Conservation (phyloP, 139 green algal species). For the Chlamydomonas asymmetrica region DNA sequence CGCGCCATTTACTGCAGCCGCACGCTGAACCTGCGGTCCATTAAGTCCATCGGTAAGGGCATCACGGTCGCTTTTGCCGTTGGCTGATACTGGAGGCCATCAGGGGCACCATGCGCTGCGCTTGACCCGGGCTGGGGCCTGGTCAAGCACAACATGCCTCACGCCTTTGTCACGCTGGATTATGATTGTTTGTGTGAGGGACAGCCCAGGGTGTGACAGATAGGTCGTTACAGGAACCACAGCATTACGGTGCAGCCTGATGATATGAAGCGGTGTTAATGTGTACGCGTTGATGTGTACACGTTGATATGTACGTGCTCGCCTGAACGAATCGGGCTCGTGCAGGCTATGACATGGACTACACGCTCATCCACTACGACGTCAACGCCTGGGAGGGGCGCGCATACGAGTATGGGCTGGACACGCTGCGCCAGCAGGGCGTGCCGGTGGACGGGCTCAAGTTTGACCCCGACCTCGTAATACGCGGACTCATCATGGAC, state of each 20-base stretch:
- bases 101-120: not conserved
- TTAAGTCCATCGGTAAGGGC: constrained; percentile 79
- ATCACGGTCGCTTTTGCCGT: too few relatives aligned
- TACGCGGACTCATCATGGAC: constrained; percentile 81
- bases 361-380: constrained; percentile 95
- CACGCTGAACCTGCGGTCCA: constrained; percentile 92
- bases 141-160: too few relatives aligned
- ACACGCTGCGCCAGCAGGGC: constrained; percentile 61
- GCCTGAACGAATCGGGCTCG: not conserved
- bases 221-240: too few relatives aligned
- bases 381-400: constrained; percentile 92
- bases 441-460: constrained; percentile 82
- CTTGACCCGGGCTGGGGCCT: too few relatives aligned
- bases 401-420: constrained; percentile 85
- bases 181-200: too few relatives aligned
- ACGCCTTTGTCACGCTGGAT: too few relatives aligned
- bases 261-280: too few relatives aligned
- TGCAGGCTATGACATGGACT: constrained; percentile 58
- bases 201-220: too few relatives aligned
- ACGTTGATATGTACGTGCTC: not conserved
- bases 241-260: too few relatives aligned
- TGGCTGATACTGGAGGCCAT: not conserved
- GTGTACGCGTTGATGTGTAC: not conserved
- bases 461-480: constrained; percentile 88
- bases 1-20: constrained; percentile 91